Percentiles rank a stretch among this genome's conserved stretches.
Conservation (phyloP, 495 filamentous ascomycete species). For the Rostrohypoxylon terebratum region DNA sequence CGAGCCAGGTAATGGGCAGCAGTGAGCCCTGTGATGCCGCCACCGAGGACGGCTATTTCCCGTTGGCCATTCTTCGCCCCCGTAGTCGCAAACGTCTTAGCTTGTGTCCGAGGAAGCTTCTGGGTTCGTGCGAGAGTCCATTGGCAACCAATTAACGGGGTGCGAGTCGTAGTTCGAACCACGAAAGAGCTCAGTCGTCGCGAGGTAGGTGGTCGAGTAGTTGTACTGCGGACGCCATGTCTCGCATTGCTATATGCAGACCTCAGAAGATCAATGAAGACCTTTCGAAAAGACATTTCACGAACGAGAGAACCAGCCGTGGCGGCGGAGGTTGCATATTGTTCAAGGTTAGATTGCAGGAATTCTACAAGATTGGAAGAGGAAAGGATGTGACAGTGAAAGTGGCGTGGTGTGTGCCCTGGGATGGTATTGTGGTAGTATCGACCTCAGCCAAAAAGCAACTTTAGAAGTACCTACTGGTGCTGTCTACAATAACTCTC, state of each 20-base stretch:
- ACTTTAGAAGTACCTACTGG: background rate
- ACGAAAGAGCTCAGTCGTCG: slow-evolving; percentile 39
- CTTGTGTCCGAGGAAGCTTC: slow-evolving; percentile 1
- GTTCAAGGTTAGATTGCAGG: slow-evolving; percentile 9
- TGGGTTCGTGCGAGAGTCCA: slow-evolving; percentile 8
- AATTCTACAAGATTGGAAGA: background rate
- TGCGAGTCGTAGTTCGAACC: slow-evolving; percentile 6
- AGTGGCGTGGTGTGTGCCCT: slow-evolving; percentile 26
- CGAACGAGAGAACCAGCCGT: slow-evolving; percentile 17
- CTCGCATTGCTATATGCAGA: slow-evolving; percentile 36
- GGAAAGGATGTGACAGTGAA: background rate
- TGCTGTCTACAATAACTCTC: background rate
- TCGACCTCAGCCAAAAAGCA: no score
- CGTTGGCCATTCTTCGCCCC: slow-evolving; percentile 45
- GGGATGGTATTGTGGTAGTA: no score
- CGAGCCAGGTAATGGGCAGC: slow-evolving; percentile 78
- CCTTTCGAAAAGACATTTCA: slow-evolving; percentile 44
- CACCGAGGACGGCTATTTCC: slow-evolving; percentile 81
- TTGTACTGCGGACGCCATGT: slow-evolving; percentile 16
- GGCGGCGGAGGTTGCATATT: slow-evolving; percentile 36
- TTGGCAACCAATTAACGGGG: slow-evolving; percentile 15
- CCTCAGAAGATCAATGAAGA: slow-evolving; percentile 38
- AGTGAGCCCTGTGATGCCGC: slow-evolving; percentile 90
- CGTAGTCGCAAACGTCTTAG: slow-evolving; percentile 35
- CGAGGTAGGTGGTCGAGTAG: slow-evolving; percentile 20